These are phyloP conservation scores for Ophiocytium majus DNA, from an alignment of 352 stramenopile genomes.

Conservation along the genomic window DNA sequence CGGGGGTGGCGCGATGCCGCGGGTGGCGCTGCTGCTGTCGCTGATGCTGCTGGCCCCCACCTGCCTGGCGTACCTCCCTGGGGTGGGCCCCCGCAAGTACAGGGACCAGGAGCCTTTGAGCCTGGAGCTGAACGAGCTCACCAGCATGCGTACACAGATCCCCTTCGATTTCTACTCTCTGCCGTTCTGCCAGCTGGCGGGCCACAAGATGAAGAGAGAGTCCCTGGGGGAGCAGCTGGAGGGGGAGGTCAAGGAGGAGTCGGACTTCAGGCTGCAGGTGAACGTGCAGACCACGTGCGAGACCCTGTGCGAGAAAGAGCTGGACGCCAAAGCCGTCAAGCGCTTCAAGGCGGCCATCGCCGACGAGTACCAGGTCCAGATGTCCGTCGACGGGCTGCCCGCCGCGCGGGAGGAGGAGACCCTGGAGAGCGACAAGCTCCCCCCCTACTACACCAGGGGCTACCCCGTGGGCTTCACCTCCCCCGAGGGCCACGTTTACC, in stretches of 20 bases:
- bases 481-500: background rate
- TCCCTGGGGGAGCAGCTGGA: conserved; percentile 89
- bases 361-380: conserved; percentile 59
- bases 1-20: too few species aligned
- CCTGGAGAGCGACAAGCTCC: background rate
- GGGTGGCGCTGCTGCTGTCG: background rate
- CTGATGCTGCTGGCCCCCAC: background rate
- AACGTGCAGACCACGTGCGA: conserved; percentile 63
- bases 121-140: conserved; percentile 81
- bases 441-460: conserved; percentile 25
- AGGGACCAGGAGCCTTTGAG: background rate
- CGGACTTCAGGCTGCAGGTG: conserved; percentile 81
- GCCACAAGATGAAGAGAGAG: conserved; percentile 73
- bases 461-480: conserved; percentile 42
- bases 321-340: conserved; percentile 32
- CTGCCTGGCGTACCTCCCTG: conserved; percentile 20
- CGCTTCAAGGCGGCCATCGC: conserved; percentile 58
- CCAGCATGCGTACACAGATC: conserved; percentile 83
- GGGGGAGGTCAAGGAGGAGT: conserved; percentile 90
- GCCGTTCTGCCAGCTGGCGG: conserved; percentile 79
- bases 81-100: conserved; percentile 13
- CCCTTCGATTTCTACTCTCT: conserved; percentile 91
- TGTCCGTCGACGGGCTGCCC: conserved; percentile 87
- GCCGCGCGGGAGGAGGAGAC: conserved; percentile 27
- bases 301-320: conserved; percentile 23